Base-by-base conservation (phyloP, 768 basidiomycete species). In the Sporobolomyces phaffii region DNA sequence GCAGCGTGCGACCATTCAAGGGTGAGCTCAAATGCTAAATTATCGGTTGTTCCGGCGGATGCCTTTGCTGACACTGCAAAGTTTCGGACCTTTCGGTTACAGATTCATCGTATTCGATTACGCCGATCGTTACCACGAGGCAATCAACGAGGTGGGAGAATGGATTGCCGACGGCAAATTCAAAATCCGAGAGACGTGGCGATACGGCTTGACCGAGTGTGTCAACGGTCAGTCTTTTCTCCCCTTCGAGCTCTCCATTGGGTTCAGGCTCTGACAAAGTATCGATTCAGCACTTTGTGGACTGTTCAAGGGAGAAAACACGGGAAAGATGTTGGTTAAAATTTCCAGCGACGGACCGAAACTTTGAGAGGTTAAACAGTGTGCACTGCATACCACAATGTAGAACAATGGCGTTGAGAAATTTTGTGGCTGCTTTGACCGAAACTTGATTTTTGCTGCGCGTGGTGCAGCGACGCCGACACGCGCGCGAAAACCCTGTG, bases 1-100 rank as follows among this genome's bases (percentile, higher is more conserved):
- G 0, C 86, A 87, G 75, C 83, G 91, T 47, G 90, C 88, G 20
- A 87, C 81, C 44, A 84, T 97, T 1, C 81, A 88, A 74, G 93
- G 93, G 11, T 96, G 40, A n/a, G 44, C 24, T 22, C 24, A 29
- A 15, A 43, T n/a, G n/a, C n/a, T n/a, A n/a, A n/a, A n/a, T n/a
- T n/a, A n/a, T n/a, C n/a, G n/a, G n/a, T n/a, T n/a, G n/a, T n/a
- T n/a, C n/a, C n/a, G n/a, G n/a, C n/a, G n/a, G n/a, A n/a, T n/a
- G n/a, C n/a, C n/a, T n/a, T n/a, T n/a, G n/a, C n/a, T n/a, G n/a
- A n/a, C n/a, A n/a, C n/a, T n/a, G n/a, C n/a, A n/a, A n/a, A n/a
- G n/a, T n/a, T n/a, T n/a, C n/a, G n/a, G n/a, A n/a, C n/a, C n/a
- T 24, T 50, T 7, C 18, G 28, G 14, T 6, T 20, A 44, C 26